These are phyloP conservation scores for Verticillium nubilum DNA, from an alignment of 2,329 filamentous ascomycete species.

Conservation along the genomic window DNA sequence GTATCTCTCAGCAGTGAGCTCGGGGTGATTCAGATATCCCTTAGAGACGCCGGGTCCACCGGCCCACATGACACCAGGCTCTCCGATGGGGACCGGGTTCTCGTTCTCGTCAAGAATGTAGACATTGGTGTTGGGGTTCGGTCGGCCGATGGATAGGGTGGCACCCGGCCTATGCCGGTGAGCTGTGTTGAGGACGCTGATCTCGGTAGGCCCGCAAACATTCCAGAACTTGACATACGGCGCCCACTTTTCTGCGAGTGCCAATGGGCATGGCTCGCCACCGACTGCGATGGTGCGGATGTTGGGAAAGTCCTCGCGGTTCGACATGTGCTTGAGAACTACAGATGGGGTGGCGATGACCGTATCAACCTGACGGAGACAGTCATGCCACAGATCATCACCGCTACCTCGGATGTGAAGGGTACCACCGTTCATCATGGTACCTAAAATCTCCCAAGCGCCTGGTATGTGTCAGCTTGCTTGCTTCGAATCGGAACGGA, in stretches of 20 bases:
- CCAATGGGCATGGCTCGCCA: slow-evolving; percentile 11
- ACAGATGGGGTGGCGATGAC: slow-evolving; percentile 14
- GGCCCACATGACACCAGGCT: slow-evolving; percentile 50
- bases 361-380: slow-evolving; percentile 12
- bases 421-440: slow-evolving; percentile 13
- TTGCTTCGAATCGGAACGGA: neutral
- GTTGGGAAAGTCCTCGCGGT: slow-evolving; percentile 10
- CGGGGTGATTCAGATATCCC: slow-evolving; percentile 49
- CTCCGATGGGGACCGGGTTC: slow-evolving; percentile 38
- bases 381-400: slow-evolving; percentile 11
- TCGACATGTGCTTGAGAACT: slow-evolving; percentile 13
- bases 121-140: slow-evolving; percentile 51
- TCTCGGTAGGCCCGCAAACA: slow-evolving; percentile 51
- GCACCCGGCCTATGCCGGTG: slow-evolving; percentile 24
- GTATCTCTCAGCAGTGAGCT: slow-evolving; percentile 44
- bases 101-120: slow-evolving; percentile 43
- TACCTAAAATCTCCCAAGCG: slow-evolving; percentile 54
- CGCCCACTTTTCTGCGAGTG: slow-evolving; percentile 52
- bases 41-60: slow-evolving; percentile 49
- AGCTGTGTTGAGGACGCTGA: slow-evolving; percentile 13
- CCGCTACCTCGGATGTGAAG: slow-evolving; percentile 14
- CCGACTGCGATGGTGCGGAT: slow-evolving; percentile 12
- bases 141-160: slow-evolving; percentile 46
- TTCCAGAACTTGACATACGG: slow-evolving; percentile 44
- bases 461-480: slow-evolving; percentile 29